Evolutionary conservation across 2,329 filamentous ascomycete species (phyloP).

Genomic region (Exophiala sp.): DNA sequence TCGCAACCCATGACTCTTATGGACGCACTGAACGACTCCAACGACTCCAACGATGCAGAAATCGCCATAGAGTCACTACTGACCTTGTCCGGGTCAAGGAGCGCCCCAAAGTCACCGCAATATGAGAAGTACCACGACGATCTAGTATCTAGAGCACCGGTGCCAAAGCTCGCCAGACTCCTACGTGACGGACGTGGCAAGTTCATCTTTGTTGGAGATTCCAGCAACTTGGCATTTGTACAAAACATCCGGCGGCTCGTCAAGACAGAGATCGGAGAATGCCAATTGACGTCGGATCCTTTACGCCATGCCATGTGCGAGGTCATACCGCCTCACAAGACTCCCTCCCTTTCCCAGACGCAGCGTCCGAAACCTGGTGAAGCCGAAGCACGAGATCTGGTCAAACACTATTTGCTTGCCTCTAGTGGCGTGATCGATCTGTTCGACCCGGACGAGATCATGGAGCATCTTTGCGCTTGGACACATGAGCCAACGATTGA

Average conservation of each 20-base stretch:
- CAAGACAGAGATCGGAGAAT: slow-evolving; percentile 43
- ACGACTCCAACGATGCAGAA: slow-evolving; percentile 27
- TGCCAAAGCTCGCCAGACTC: slow-evolving; percentile 45
- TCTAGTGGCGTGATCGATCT: slow-evolving; percentile 49
- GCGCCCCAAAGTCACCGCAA: slow-evolving; percentile 23
- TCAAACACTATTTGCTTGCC: slow-evolving; percentile 44
- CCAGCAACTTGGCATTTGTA: slow-evolving; percentile 51
- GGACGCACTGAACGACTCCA: slow-evolving; percentile 21
- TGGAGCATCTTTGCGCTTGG: slow-evolving; percentile 39
- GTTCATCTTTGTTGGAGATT: slow-evolving; percentile 54
- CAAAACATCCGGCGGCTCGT: slow-evolving; percentile 52
- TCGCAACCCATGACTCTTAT: slow-evolving; percentile 22
- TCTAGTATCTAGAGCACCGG: slow-evolving; percentile 31
- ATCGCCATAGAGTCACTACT: slow-evolving; percentile 29
- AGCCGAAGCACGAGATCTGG: slow-evolving; percentile 40
- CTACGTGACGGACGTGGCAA: slow-evolving; percentile 53
- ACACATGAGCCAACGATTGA: slow-evolving; percentile 33
- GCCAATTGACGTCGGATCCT: slow-evolving; percentile 40
- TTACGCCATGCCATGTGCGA: slow-evolving; percentile 43
- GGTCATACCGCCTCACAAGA: slow-evolving; percentile 22
- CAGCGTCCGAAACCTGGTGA: slow-evolving; percentile 32
- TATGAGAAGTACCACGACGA: slow-evolving; percentile 16
- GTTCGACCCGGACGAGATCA: slow-evolving; percentile 46
- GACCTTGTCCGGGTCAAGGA: slow-evolving; percentile 26
- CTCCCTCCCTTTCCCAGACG: slow-evolving; percentile 15